These are phyloP conservation scores for Diaporthe destruens DNA, from an alignment of 2,329 filamentous ascomycete genomes.

Conservation along the genomic window DNA sequence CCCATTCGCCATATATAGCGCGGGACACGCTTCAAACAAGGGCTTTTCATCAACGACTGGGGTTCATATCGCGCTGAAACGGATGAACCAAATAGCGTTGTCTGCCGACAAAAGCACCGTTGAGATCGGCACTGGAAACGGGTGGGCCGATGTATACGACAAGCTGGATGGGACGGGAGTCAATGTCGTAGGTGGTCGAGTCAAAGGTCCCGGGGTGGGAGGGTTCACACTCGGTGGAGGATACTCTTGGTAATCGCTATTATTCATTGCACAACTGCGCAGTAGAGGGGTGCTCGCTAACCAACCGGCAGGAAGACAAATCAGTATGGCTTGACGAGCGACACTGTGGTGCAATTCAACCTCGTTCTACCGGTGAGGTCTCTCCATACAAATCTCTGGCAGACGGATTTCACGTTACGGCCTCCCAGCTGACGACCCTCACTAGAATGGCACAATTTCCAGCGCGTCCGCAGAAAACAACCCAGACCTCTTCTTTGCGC, in stretches of 20 bases:
- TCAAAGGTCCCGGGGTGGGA: conserved; percentile 46
- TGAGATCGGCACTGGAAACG: conserved; percentile 45
- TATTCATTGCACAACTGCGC: neutral
- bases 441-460: conserved; percentile 47
- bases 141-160: conserved; percentile 46
- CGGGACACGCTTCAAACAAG: conserved; percentile 47
- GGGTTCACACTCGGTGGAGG: conserved; percentile 48
- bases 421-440: neutral
- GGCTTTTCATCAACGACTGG: conserved; percentile 48
- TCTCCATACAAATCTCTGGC: too few relatives aligned
- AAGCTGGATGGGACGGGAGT: conserved; percentile 43
- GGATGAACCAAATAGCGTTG: conserved; percentile 44
- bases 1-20: conserved; percentile 46
- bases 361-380: conserved; percentile 46
- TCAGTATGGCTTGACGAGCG: conserved; percentile 46
- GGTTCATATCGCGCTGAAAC: conserved; percentile 45
- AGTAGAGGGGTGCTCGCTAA: neutral
- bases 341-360: conserved; percentile 45
- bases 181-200: conserved; percentile 47
- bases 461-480: conserved; percentile 41
- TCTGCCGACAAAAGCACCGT: conserved; percentile 43
- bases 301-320: conserved; percentile 46
- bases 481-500: conserved; percentile 46
- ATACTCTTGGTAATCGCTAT: conserved; percentile 45
- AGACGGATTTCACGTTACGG: neutral